A percentile compares a stretch with the other conserved stretches of the same genome.
phyloP scores from a whole-genome alignment of 2,329 filamentous ascomycete genomes.

The Aspergillus niger region DNA sequence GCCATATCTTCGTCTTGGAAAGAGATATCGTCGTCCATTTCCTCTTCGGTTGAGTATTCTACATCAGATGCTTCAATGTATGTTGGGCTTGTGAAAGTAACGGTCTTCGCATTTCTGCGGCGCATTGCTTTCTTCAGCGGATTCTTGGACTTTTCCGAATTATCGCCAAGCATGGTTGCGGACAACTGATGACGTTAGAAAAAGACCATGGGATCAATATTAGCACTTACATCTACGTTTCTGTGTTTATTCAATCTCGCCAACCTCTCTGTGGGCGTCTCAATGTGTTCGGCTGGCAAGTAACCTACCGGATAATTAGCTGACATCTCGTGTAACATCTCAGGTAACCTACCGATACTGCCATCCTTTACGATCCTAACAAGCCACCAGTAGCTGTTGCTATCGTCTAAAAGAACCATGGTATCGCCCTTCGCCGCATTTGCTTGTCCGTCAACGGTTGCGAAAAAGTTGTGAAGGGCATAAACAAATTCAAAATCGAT shows the following conservation, averaged over 20 bases:
- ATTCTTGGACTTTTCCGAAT: constrained; percentile 77
- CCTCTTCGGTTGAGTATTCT: constrained; percentile 81
- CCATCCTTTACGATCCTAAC: constrained; percentile 96
- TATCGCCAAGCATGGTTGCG: constrained; percentile 71
- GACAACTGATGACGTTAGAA: constrained; percentile 56
- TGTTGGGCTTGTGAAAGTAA: constrained; percentile 80
- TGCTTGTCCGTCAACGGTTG: constrained; percentile 95
- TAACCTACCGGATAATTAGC: constrained; percentile 65
- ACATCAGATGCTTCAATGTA: constrained; percentile 86
- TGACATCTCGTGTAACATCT: constrained; percentile 19
- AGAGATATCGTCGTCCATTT: constrained; percentile 55
- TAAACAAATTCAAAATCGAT: constrained; percentile 99
- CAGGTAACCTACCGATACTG: constrained; percentile 69
- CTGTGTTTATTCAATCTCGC: constrained; percentile 95
- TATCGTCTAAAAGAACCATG: constrained; percentile 97
- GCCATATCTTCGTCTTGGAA: constrained; percentile 53
- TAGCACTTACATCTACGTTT: constrained; percentile 81
- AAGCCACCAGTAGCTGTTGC: constrained; percentile 99
- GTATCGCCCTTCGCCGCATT: constrained; percentile 98
- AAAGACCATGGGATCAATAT: neutral
- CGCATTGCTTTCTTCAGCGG: constrained; percentile 82
- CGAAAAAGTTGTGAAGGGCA: constrained; percentile 94
- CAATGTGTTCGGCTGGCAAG: constrained; percentile 94
- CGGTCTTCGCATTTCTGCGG: constrained; percentile 78
- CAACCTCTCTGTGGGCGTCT: constrained; percentile 92